Base-by-base conservation (phyloP, 1,284 basidiomycete genomes). In the Coniophora puteana region DNA sequence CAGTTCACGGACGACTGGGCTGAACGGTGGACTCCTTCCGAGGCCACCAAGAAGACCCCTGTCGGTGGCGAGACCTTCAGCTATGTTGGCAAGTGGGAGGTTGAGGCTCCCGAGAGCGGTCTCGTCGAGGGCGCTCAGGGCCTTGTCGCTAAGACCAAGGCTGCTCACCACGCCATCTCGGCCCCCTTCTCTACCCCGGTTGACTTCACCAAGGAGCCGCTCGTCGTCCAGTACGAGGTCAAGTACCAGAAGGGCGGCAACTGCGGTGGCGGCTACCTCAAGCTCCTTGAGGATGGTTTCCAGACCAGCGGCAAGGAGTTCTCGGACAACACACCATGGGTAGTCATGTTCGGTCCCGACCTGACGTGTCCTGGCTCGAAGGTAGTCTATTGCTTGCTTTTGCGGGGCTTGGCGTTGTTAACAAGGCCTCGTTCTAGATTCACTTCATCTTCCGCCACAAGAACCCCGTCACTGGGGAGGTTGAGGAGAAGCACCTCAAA, bases 211-310 rank as follows among this genome's bases (percentile, higher is more conserved):
- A 73, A 81, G 49, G 80, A 96, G 70, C 90, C 95, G 30, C 75
- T 99, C 37, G 93, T 99, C 50, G 86, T 99, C 14, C 94, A 98
- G 66, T 99, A 99, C 64, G 96, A 99, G 67, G 93, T 95, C 70
- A 97, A 99, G 74, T 92, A 97, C 66, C 95, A 99, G 74, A 95
- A 98, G 69, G 95, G 95, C 44, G 91, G 97, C 45, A 94, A 95
- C 69, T 99, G 96, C 57, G 96, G 96, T 68, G 96, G 96, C 71
- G 96, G 96, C 29, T 99, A 99, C 71, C 70, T 99, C 71, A 99
- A 99, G 73, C 83, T 99, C 44, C 81, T 99, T 39, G 85, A 89
- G 59, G 83, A 92, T 58, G 93, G 92, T 48, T 90, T 94, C 75
- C 86, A 93, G 67, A 87, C 85, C 44, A 85, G 80, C 49, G 90